Conservation (phyloP, 176 grass and related monocot genomes). For the Raddia distichophylla region DNA sequence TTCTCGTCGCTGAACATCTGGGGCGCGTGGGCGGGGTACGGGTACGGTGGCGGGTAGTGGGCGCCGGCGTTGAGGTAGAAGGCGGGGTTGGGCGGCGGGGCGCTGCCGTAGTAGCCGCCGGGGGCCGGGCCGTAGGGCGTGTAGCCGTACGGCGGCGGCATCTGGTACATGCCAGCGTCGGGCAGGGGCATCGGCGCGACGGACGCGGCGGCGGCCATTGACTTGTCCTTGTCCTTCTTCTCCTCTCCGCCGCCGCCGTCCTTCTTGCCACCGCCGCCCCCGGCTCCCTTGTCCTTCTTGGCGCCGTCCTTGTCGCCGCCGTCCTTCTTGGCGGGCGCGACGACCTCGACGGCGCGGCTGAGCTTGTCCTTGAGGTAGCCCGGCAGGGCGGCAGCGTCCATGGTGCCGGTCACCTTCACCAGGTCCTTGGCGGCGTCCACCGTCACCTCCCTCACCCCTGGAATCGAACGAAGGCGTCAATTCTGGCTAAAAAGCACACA, state of each 20-base stretch:
- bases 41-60: conserved; percentile 38
- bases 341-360: conserved; percentile 62
- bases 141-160: conserved; percentile 48
- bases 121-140: neutral
- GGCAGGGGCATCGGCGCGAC: conserved; percentile 28
- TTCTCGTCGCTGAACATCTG: conserved; percentile 99
- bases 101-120: conserved; percentile 36
- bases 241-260: conserved; percentile 33
- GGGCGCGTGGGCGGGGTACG: conserved; percentile 57
- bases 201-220: conserved; percentile 33
- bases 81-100: conserved; percentile 6
- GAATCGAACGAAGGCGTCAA: neutral
- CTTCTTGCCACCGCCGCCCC: conserved; percentile 31
- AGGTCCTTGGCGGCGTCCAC: conserved; percentile 72
- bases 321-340: conserved; percentile 57
- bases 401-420: conserved; percentile 82
- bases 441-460: conserved; percentile 76
- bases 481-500: neutral
- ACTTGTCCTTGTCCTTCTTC: conserved; percentile 53
- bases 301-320: conserved; percentile 37
- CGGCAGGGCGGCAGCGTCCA: conserved; percentile 70
- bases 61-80: conserved; percentile 57
- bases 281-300: conserved; percentile 49
- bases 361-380: conserved; percentile 70
- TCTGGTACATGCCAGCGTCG: conserved; percentile 56